Base-by-base conservation (phyloP, 139 green algal species). In the Eudorina sp. region DNA sequence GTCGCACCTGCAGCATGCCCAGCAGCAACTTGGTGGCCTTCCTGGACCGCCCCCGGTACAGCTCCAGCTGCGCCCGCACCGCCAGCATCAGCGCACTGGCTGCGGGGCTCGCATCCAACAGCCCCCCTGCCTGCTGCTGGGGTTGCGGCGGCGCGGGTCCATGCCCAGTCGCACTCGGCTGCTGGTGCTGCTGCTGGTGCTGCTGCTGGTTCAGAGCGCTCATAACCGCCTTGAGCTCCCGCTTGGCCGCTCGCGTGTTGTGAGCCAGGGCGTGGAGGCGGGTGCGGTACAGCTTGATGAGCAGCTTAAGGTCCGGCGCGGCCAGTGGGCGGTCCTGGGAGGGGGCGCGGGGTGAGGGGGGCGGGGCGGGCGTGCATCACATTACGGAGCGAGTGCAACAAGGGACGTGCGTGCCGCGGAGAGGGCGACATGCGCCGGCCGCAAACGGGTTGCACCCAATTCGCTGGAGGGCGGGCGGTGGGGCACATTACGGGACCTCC, bases 211-310 rank as follows among this genome's bases (percentile, higher is more conserved):
- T 36, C 53, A 73, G 53, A 0, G 79, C 79, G 11, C 11, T 23
- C 14, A 72, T 76, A 3, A 90, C 68, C 13, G 83, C 83, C 38
- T 88, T 88, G 46, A 88, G 83, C 83, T 88, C 83, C 31, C 83
- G 41, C 83, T 88, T 88, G 68, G 83, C 83, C 6, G 83, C 83
- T 0, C 83, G 83, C 3, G 83, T 81, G 68, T 81, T 88, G 83
- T 81, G 48, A 11, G 68, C 83, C 36, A 88, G 83, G 0, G 46
- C 83, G 51, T 88, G 85, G 41, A 90, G 85, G 51, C 75, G 58
- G 72, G 23, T 53, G 41, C 85, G 85, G 60, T 90, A 90, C 36
- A 90, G 72, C 23, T 58, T 41, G 14, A 90, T 69, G n/a, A 90
- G 85, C n/a, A 90, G 85, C 85, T 77, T 78, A 1, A 85, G 73